Evolutionary conservation across 768 basidiomycete species (phyloP), one percentile per base, ranked within the genome.

Genomic region (Leccinum rimulosum): DNA sequence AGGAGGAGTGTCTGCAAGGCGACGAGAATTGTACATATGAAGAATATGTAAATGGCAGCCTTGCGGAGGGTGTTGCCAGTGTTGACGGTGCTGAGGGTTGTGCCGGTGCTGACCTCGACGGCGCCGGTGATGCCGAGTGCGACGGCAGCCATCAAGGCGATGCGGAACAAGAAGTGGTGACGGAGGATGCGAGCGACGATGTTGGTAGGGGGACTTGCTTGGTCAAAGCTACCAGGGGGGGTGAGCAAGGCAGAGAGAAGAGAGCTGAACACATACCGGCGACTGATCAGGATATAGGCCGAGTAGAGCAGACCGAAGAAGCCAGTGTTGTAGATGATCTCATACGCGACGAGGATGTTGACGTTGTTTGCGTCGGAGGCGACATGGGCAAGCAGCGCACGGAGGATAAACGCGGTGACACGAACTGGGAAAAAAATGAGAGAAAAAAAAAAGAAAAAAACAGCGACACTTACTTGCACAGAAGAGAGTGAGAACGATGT

Each of bases 251-350:
- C 14, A 47, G 35, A 10, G 25, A 1, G 30, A 17, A 6, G 8
- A 11, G 12, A 17, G 12, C 1, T 0, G 8, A 1, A 3, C 28
- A 62, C 73, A n/a, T 49, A 76, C 74, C 72, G 67, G 19, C 68
- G 68, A 2, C 63, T 52, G 55, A 70, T 63, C 36, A 76, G 70
- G 49, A 60, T 64, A 27, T 72, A 74, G 3, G 68, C 66, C 0
- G 71, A 75, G 62, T 68, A 69, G 49, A 69, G 55, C 1, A 70
- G 11, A 50, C 68, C 62, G 33, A 73, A 76, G 69, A 76, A 74
- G 30, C 73, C 74, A 1, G 63, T 65, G 61, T 70, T 74, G 64
- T 75, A 75, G 17, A 76, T 43, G 56, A 75, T 66, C 56, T 66
- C 57, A 19, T 70, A 69, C 15, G 75, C 68, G 30, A 75, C 54